These are phyloP conservation scores for Tetrastigma voinierianum DNA, from an alignment of 164 flowering plant species.

Conservation along the genomic window DNA sequence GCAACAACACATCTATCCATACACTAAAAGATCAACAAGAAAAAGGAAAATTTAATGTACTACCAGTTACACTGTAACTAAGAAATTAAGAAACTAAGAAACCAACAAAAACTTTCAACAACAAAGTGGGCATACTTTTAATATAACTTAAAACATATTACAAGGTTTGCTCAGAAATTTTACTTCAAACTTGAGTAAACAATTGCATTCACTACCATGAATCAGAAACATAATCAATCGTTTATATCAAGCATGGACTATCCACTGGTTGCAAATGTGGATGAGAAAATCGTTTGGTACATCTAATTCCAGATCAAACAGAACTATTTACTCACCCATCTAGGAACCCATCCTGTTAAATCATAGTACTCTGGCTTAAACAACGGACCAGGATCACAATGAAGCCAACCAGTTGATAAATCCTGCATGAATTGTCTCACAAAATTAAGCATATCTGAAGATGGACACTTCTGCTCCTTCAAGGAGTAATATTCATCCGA, in stretches of 20 bases:
- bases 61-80: neutral
- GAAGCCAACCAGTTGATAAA: slow-evolving; percentile 91
- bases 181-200: neutral
- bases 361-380: slow-evolving; percentile 68
- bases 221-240: neutral
- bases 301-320: neutral
- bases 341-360: slow-evolving; percentile 64
- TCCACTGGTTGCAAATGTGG: no score
- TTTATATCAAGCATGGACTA: neutral
- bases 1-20: no score
- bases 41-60: neutral
- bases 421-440: slow-evolving; percentile 51
- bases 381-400: slow-evolving; percentile 94
- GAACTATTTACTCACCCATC: slow-evolving; percentile 56
- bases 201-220: neutral
- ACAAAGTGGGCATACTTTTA: no score
- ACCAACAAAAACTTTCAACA: no score
- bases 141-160: neutral
- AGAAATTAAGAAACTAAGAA: no score
- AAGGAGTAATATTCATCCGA: neutral
- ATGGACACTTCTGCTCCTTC: neutral
- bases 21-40: neutral
- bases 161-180: neutral
- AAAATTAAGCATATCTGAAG: slow-evolving; percentile 1
- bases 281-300: no score